Evolutionary conservation across 331 rosid species (phyloP).

Genomic region (Saraca asoca): DNA sequence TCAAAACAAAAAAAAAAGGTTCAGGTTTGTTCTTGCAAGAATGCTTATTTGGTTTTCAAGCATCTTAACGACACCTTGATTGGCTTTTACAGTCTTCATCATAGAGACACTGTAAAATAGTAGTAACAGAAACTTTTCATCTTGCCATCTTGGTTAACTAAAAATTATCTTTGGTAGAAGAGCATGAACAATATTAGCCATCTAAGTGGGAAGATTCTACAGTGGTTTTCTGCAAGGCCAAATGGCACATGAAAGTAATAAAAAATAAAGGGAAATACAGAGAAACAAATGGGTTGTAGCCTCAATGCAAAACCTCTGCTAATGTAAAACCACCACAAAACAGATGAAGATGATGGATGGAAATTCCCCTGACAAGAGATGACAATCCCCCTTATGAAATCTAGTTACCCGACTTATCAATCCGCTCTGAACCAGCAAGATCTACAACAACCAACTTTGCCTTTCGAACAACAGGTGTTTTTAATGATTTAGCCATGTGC

Average conservation of each 20-base stretch:
- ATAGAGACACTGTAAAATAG: conserved; percentile 16
- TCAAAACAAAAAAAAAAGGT: no score
- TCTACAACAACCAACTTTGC: conserved; percentile 93
- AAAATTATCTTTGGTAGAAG: conserved; percentile 11
- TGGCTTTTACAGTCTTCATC: conserved; percentile 11
- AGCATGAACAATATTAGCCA: conserved; percentile 25
- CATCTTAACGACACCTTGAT: conserved; percentile 10
- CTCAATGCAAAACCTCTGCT: conserved; percentile 23
- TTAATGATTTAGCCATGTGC: conserved; percentile 64
- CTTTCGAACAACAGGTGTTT: conserved; percentile 78
- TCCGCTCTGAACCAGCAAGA: conserved; percentile 99
- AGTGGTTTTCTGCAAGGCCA: background rate
- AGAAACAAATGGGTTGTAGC: conserved; percentile 24
- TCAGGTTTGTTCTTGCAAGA: background rate
- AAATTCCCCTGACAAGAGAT: conserved; percentile 2
- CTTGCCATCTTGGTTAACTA: conserved; percentile 18
- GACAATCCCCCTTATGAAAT: conserved; percentile 14
- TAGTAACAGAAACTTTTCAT: conserved; percentile 19
- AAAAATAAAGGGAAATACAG: conserved; percentile 6
- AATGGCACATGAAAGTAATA: conserved; percentile 15
- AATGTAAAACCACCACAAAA: conserved; percentile 25
- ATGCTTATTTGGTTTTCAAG: conserved; percentile 23
- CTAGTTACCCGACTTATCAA: conserved; percentile 87
- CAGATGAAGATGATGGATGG: conserved; percentile 16
- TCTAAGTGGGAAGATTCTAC: conserved; percentile 11